Percentiles rank a stretch among this genome's conserved stretches.
Conservation (phyloP, 306 rosid species). For the Ormosia emarginata region DNA sequence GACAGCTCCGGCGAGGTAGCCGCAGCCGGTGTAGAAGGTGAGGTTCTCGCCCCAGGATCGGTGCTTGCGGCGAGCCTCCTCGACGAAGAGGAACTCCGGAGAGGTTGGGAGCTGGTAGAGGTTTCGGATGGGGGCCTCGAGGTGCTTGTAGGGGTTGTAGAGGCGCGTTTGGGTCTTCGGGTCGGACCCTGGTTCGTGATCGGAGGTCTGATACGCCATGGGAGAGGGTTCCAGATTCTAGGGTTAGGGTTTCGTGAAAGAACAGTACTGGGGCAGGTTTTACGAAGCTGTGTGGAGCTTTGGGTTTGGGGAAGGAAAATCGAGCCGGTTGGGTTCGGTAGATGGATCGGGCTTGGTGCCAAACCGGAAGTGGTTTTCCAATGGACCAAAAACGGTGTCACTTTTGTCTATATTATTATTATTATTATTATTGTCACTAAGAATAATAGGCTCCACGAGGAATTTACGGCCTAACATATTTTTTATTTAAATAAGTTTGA, state of each 20-base stretch:
- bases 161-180: constrained; percentile 44
- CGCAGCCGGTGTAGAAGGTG: constrained; percentile 88
- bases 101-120: constrained; percentile 86
- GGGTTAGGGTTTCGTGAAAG: constrained; percentile 32
- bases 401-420: too few species aligned
- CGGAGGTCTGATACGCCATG: constrained; percentile 62
- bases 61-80: constrained; percentile 82
- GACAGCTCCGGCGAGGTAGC: constrained; percentile 74
- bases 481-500: too few species aligned
- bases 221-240: constrained; percentile 32
- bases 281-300: not conserved
- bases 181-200: constrained; percentile 50
- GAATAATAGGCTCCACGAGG: too few species aligned
- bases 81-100: constrained; percentile 84
- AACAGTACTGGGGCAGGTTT: not conserved
- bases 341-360: not conserved
- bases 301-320: not conserved
- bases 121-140: constrained; percentile 63
- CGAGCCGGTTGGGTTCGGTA: not conserved
- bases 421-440: too few species aligned
- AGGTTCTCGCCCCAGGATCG: constrained; percentile 93
- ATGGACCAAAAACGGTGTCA: not conserved
- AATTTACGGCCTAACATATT: too few species aligned
- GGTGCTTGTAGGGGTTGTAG: constrained; percentile 93
- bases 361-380: not conserved